Base-by-base conservation (phyloP, 352 stramenopile genomes). In the Phytopythium kandeliae region DNA sequence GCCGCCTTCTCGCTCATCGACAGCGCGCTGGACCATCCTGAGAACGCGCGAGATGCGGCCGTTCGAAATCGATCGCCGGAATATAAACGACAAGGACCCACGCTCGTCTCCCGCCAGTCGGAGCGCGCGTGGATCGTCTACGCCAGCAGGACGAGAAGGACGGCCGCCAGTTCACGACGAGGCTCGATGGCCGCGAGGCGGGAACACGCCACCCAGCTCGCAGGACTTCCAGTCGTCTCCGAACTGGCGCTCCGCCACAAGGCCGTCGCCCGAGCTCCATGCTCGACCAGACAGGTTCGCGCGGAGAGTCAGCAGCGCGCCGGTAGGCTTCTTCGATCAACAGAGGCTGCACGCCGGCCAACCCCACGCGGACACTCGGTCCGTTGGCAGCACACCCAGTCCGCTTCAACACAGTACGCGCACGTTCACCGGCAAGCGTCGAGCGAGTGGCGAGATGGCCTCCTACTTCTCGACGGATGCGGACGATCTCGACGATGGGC, bases 391-490 rank as follows among this genome's bases (percentile, higher is more conserved):
- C 25, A 48, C 42, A 16, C 25, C 42, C 3, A 48, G 42, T 24
- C 42, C 42, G 42, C 24, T 48, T 11, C 24, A n/a, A n/a, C 24
- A 16, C 4, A 16, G 34, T 1, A 38, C 34, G 36, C 36, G 44
- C 2, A 50, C 30, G 8, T 50, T 40, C 44, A 50, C 44, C 4
- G 44, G 44, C 7, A 50, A 50, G 13, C 44, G 44, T n/a, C 44
- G 44, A 9, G 44, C 44, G 19, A 50, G 44, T n/a, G 44, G 44
- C 44, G 44, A 50, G 22, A 50, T 50, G 25, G 44, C 44, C 9
- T 13, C 21, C 2, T 48, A n/a, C 42, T 36, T 36, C n/a, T 35
- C 42, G 25, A 4, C 16, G 3, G 42, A 48, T 2, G 16, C 28
- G 4, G 42, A 35, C 11, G 42, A 48, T 4, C 16, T 36, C 28